Evolutionary conservation across 805 yeast genomes (phyloP).

Genomic region (Cyberlindnera xylosilytica): DNA sequence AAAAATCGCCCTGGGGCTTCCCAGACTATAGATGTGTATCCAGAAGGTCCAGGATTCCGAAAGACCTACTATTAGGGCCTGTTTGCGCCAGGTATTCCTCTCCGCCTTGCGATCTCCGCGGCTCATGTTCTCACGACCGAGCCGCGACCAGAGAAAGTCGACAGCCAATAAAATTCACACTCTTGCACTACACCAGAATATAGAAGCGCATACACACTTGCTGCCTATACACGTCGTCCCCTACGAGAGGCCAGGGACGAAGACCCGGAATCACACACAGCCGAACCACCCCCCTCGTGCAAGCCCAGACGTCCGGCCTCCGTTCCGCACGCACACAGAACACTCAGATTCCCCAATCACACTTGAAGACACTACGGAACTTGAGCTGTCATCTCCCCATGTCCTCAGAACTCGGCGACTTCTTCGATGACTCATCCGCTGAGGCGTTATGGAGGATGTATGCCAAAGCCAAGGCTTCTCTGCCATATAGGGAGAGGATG

Average conservation of each 20-base stretch:
- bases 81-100: too few species aligned
- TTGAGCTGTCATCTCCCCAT: too few species aligned
- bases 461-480: constrained; percentile 64
- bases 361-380: too few species aligned
- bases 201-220: neutral
- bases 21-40: too few species aligned
- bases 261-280: neutral
- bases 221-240: neutral
- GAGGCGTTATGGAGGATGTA: constrained; percentile 79
- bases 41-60: too few species aligned
- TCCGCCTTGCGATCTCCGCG: too few species aligned
- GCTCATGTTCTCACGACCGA: neutral
- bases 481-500: constrained; percentile 76
- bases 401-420: neutral
- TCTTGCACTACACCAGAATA: neutral
- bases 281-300: neutral
- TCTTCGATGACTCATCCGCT: constrained; percentile 39
- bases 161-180: constrained; percentile 2
- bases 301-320: neutral
- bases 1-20: too few species aligned
- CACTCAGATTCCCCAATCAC: neutral
- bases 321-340: neutral
- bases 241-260: neutral
- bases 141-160: constrained; percentile 1
- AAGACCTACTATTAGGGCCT: too few species aligned